Evolutionary conservation across 176 grass and related monocot genomes (phyloP), one percentile per base, ranked within the genome.

Genomic region (Stipa capillata): DNA sequence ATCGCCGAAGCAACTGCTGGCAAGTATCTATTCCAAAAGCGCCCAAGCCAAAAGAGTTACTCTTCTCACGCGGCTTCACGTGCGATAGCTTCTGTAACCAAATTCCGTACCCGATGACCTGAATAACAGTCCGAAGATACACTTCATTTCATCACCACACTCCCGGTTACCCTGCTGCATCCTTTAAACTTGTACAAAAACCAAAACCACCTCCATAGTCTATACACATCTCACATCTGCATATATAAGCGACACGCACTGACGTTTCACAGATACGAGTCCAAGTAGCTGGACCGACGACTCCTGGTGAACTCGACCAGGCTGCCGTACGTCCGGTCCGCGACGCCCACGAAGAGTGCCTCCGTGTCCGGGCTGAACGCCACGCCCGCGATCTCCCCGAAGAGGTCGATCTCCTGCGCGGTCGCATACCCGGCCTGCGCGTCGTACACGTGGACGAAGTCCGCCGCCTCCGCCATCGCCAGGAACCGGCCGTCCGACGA

Each of bases 391-490:
- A 97, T 87, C 77, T 97, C 94, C 27, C 90, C 94, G 17, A 97
- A 93, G 8, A 93, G 4, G 74, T 93, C 88, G 23, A 93, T 87
- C 73, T 97, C 90, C 71, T 93, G 88, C 32, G 65, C 88, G 2
- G 31, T 10, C 0, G 34, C 31, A 69, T 89, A 93, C 8, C 55
- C 68, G 1, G 83, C 52, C 20, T 5, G 51, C 0, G 69, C 11
- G 63, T 97, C 88, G 53, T 97, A 91, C 6, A 91, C 44, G 44
- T 89, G 90, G 24, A 97, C 80, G 24, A 93, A 97, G 77, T 97
- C 90, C 0, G 85, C 93, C 4, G 93, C 73, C 88, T 97, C 93
- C 3, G 90, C 54, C 74, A 62, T 55, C 35, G 85, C 93, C 80
- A 97, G 82, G 54, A 93, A 97, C 40, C 76, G 84, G 4, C 90